Evolutionary conservation across 768 basidiomycete species (phyloP).

Genomic region (Cystofilobasidium macerans): DNA sequence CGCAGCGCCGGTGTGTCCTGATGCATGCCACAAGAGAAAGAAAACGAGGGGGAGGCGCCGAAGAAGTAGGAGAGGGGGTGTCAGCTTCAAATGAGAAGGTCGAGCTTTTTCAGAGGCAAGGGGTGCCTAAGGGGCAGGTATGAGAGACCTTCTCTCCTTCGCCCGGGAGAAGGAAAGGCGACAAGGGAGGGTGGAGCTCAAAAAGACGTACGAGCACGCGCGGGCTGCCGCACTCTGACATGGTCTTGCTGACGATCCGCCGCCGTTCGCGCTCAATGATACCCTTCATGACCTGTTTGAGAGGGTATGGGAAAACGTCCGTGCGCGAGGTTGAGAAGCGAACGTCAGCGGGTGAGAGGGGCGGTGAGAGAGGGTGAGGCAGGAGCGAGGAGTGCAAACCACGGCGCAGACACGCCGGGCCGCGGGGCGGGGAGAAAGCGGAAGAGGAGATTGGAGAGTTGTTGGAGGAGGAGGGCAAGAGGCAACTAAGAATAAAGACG

Average conservation of each 20-base stretch:
- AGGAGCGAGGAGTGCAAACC: too few relatives aligned
- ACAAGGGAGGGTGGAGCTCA: background rate
- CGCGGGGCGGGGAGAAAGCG: too few relatives aligned
- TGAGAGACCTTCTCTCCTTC: background rate
- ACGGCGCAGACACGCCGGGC: too few relatives aligned
- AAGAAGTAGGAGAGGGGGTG: too few relatives aligned
- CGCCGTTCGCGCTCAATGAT: slow-evolving; percentile 26
- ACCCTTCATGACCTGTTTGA: slow-evolving; percentile 49
- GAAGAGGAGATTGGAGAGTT: too few relatives aligned
- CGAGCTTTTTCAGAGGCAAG: background rate
- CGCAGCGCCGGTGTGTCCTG: background rate
- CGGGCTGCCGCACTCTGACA: background rate
- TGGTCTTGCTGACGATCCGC: slow-evolving; percentile 14
- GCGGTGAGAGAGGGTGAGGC: too few relatives aligned
- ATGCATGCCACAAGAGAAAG: background rate
- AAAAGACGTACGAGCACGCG: background rate
- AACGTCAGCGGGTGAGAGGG: too few relatives aligned
- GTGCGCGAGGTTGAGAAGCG: background rate
- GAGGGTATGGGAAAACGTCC: background rate
- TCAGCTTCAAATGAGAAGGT: too few relatives aligned
- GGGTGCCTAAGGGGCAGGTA: background rate
- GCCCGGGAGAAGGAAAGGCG: background rate
- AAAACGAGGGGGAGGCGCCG: too few relatives aligned
- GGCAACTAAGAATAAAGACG: too few relatives aligned
- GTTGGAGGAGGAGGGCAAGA: too few relatives aligned